Conservation (phyloP, 352 stramenopile genomes). For the Globisporangium ultimum region DNA sequence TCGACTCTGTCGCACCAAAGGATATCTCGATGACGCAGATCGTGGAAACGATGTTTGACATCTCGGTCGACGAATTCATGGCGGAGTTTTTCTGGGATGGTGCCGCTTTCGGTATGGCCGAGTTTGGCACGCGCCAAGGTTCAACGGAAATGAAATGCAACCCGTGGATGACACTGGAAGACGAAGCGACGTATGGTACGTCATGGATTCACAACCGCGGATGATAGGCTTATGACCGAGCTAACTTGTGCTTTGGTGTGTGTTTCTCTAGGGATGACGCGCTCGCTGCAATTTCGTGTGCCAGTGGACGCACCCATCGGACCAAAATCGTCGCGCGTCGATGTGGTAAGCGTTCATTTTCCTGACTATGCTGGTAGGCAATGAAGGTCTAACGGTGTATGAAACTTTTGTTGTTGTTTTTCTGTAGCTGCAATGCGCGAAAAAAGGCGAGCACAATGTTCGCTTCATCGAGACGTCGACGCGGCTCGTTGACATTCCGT, state of each 20-base stretch:
- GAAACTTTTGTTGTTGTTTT: background rate
- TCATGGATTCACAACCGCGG: background rate
- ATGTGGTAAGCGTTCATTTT: constrained; percentile 40
- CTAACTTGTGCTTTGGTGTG: background rate
- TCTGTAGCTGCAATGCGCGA: constrained; percentile 61
- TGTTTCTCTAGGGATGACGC: constrained; percentile 38
- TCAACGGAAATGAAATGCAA: constrained; percentile 75
- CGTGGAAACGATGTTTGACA: constrained; percentile 50
- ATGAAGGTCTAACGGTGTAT: too few relatives aligned
- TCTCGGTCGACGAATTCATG: constrained; percentile 73
- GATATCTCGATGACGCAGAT: constrained; percentile 78
- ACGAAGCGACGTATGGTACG: constrained; percentile 36
- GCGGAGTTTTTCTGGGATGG: constrained; percentile 61
- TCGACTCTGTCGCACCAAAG: constrained; percentile 51
- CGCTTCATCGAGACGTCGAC: constrained; percentile 75
- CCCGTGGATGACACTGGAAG: constrained; percentile 54
- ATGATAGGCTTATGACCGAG: background rate
- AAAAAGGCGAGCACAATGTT: constrained; percentile 33
- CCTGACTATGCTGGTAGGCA: too few relatives aligned
- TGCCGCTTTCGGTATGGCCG: constrained; percentile 64
- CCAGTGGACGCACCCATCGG: constrained; percentile 79
- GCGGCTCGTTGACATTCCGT: constrained; percentile 78
- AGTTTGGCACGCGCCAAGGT: constrained; percentile 54
- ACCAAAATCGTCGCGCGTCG: constrained; percentile 76
- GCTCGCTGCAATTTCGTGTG: constrained; percentile 70